Percentiles rank a stretch among this genome's conserved stretches.
Conservation (phyloP, 2,329 filamentous ascomycete genomes). For the Neonectria hederae region DNA sequence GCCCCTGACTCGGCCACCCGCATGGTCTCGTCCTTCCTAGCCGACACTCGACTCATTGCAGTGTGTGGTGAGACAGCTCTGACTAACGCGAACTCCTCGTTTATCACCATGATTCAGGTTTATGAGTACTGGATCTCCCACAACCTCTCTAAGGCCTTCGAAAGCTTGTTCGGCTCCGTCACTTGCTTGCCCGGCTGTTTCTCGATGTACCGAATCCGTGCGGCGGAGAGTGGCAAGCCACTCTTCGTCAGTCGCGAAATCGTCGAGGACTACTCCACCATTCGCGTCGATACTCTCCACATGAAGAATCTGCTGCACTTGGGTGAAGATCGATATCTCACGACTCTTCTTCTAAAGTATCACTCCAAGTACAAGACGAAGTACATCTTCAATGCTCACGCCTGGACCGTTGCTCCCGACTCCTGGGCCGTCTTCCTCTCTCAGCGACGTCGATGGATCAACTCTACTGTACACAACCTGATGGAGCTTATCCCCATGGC, state of each 20-base stretch:
- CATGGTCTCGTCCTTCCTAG: conserved; percentile 89
- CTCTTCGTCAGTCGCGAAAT: conserved; percentile 95
- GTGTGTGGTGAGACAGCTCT: conserved; percentile 95
- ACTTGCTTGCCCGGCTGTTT: conserved; percentile 99
- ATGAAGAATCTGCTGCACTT: conserved; percentile 98
- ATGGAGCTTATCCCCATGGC: conserved; percentile 93
- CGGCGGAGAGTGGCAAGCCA: conserved; percentile 93
- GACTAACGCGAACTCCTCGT: conserved; percentile 91
- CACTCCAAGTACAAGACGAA: conserved; percentile 98
- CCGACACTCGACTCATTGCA: conserved; percentile 92
- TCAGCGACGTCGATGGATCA: conserved; percentile 99
- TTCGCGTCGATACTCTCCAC: conserved; percentile 96
- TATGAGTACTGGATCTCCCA: conserved; percentile 99
- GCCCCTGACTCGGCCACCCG: conserved; percentile 89
- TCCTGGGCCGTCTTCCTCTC: conserved; percentile 95
- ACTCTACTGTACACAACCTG: conserved; percentile 97
- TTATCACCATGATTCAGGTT: conserved; percentile 98
- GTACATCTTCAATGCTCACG: conserved; percentile 90
- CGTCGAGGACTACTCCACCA: conserved; percentile 86
- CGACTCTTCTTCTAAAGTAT: conserved; percentile 90
- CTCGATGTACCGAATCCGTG: conserved; percentile 97
- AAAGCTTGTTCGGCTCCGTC: conserved; percentile 95
- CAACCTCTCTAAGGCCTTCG: conserved; percentile 95
- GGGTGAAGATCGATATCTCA: conserved; percentile 97
- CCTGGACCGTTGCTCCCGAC: conserved; percentile 97